Percentiles rank a stretch among this genome's conserved stretches.
Conservation (phyloP, 169 alveolate species). For the Plasmodium vinckei region DNA sequence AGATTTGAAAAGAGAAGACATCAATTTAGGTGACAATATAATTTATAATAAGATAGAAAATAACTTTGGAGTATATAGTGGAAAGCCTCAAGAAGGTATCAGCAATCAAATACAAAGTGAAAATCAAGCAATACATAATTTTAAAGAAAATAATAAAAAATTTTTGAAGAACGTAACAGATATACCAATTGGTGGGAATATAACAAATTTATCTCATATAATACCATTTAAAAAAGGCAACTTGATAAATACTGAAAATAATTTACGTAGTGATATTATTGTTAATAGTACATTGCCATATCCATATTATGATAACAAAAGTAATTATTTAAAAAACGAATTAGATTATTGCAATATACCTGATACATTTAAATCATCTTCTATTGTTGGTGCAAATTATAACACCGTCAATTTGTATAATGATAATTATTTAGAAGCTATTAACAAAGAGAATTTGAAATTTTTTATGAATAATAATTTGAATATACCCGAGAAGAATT, state of each 20-base stretch:
- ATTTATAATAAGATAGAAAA: constrained; percentile 30
- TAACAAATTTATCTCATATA: background rate
- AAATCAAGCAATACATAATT: constrained; percentile 13
- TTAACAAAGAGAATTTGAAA: constrained; percentile 6
- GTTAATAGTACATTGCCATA: constrained; percentile 11
- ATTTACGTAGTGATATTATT: constrained; percentile 1
- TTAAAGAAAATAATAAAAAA: constrained; percentile 9
- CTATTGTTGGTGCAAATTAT: constrained; percentile 11
- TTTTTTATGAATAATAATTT: background rate
- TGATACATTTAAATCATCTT: background rate
- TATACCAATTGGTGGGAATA: background rate
- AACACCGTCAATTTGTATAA: background rate
- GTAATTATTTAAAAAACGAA: constrained; percentile 5
- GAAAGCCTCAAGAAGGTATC: constrained; percentile 11
- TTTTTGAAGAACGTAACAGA: constrained; percentile 5
- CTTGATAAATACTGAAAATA: constrained; percentile 21
- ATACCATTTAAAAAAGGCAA: constrained; percentile 20
- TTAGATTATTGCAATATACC: constrained; percentile 2
- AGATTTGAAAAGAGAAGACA: constrained; percentile 10
- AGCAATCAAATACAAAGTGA: constrained; percentile 8
- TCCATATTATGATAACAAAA: constrained; percentile 26
- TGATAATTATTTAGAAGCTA: constrained; percentile 6
- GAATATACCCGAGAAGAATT: constrained; percentile 4
- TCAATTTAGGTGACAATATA: constrained; percentile 20
- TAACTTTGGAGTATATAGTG: constrained; percentile 13